A percentile compares a stretch with the other conserved stretches of the same genome.
Conservation (phyloP, 805 yeast genomes). For the Teunomyces tritomae region DNA sequence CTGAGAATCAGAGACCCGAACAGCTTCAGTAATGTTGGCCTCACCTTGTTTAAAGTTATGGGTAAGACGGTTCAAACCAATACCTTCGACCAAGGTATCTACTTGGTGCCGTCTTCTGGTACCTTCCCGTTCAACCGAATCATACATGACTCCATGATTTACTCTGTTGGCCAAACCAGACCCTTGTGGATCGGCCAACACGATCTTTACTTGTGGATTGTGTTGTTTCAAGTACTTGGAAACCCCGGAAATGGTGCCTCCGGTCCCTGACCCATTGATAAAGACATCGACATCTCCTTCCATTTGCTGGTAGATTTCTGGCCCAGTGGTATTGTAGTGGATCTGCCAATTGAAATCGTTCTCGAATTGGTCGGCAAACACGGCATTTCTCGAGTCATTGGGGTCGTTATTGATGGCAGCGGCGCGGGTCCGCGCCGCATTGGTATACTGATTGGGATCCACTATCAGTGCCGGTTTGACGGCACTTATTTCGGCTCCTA, state of each 20-base stretch:
- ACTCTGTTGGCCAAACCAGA: constrained; percentile 85
- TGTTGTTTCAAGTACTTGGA: constrained; percentile 41
- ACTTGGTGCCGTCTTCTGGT: constrained; percentile 94
- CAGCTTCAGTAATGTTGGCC: constrained; percentile 67
- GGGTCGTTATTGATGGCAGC: constrained; percentile 42
- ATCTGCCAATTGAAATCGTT: constrained; percentile 86
- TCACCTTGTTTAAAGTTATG: constrained; percentile 76
- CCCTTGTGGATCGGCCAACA: constrained; percentile 95
- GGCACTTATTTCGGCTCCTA: constrained; percentile 81
- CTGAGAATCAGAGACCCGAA: constrained; percentile 74
- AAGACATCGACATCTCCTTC: constrained; percentile 66
- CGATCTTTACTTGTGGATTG: constrained; percentile 42
- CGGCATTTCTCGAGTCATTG: constrained; percentile 48
- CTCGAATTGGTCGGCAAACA: constrained; percentile 95
- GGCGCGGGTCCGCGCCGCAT: constrained; percentile 74
- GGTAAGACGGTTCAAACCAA: constrained; percentile 86
- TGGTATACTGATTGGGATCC: constrained; percentile 90
- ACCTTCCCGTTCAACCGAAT: constrained; percentile 84
- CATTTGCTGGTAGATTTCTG: constrained; percentile 83
- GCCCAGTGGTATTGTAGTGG: constrained; percentile 84
- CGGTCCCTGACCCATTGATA: constrained; percentile 93
- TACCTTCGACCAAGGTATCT: constrained; percentile 91
- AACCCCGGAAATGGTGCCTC: constrained; percentile 38
- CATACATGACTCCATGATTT: constrained; percentile 92
- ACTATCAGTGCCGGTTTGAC: constrained; percentile 95